phyloP scores from a whole-genome alignment of 2,329 filamentous ascomycete genomes.

The Podosphaera aphanis region DNA sequence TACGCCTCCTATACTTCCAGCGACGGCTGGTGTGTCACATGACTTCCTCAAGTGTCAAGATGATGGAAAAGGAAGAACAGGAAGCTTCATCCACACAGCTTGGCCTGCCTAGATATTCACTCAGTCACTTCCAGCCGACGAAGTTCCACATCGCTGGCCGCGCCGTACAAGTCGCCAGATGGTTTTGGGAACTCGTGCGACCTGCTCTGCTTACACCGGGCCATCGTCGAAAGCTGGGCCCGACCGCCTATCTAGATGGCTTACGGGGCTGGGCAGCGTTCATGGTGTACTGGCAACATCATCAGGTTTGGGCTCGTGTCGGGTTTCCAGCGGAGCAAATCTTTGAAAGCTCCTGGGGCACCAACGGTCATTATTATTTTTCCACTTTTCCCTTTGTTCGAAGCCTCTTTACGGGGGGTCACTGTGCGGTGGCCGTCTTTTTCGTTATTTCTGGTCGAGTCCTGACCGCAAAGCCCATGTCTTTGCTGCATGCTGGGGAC shows the following conservation, averaged over 20 bases:
- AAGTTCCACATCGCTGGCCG: neutral
- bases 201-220: constrained; percentile 1
- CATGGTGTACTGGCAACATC: constrained; percentile 24
- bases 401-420: constrained; percentile 34
- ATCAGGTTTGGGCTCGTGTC: constrained; percentile 17
- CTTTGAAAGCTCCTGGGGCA: constrained; percentile 13
- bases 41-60: too few relatives aligned
- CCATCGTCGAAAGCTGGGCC: neutral
- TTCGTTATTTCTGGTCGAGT: constrained; percentile 27
- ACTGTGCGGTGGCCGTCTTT: constrained; percentile 31
- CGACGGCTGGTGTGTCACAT: too few relatives aligned
- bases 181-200: constrained; percentile 1
- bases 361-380: constrained; percentile 16
- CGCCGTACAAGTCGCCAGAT: neutral
- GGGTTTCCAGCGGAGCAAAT: constrained; percentile 3
- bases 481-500: constrained; percentile 18
- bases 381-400: constrained; percentile 31
- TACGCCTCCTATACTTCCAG: too few relatives aligned
- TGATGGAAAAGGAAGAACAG: too few relatives aligned
- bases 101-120: too few relatives aligned
- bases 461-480: constrained; percentile 22
- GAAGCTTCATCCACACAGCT: too few relatives aligned
- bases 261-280: constrained; percentile 24
- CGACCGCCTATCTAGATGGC: constrained; percentile 24
- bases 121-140: too few relatives aligned